Base-by-base conservation (phyloP, 139 green algal genomes). In the Auxenochlorella pyrenoidosa region DNA sequence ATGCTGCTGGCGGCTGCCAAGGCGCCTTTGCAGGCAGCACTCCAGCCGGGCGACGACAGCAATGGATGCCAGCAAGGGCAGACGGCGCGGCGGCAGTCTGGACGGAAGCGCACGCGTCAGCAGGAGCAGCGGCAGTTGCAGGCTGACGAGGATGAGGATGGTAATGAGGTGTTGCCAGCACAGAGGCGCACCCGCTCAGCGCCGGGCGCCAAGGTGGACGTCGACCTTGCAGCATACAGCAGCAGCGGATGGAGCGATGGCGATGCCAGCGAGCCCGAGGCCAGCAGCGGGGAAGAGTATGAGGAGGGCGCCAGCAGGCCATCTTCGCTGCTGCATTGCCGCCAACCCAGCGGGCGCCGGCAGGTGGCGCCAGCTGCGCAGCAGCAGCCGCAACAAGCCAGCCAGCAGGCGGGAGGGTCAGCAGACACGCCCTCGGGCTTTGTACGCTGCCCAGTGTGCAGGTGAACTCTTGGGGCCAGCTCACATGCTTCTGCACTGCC, bases 371-470 rank as follows among this genome's bases (percentile, higher is more conserved):
- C 58, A 12, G n/a, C 58, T 0, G 8, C 43, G 10, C 54, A 19
- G 51, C 77, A 58, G 63, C 40, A 86, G 63, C 80, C 43, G 77
- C 78, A 66, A 2, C 65, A 54, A 18, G 47, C 47, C 8, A 10
- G 47, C 47, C 47, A 86, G 81, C 66, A 40, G 5, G n/a, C 32
- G n/a, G 68, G 19, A 22, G 83, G 4, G 38, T 58, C 68, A 75
- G 54, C 44, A n/a, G 80, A 76, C 40, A 60, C 30, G 16, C 68
- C 47, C 1, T 47, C 82, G 3, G 83, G 83, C 18, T 92, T 92
- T 83, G 85, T 92, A 40, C 43, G 38, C 18, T 92, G 89, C 71
- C 89, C 89, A 22, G 87, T 92, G 44, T 92, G 88, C 81, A 70
- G 43, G 76, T 63, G 24, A 30, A 41, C 40, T 38, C 16, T 41